phyloP scores from a whole-genome alignment of 768 basidiomycete species.

The Mycena galericulata region DNA sequence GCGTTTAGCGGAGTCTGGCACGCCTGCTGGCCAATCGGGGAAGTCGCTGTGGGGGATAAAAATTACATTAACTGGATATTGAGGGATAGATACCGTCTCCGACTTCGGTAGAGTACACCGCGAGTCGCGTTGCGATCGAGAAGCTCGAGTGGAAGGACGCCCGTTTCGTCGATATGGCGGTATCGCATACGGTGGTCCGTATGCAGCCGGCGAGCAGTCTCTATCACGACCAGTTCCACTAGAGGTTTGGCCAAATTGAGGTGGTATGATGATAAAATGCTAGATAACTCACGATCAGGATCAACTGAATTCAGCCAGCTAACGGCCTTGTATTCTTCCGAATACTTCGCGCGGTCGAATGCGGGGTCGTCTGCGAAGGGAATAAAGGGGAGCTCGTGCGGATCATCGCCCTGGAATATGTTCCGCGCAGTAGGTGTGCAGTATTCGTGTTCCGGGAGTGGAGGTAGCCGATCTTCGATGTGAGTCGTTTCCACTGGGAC shows the following conservation, averaged over 20 bases:
- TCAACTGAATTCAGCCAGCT: slow-evolving; percentile 55
- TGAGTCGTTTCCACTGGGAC: slow-evolving; percentile 20
- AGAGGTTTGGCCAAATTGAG: background rate
- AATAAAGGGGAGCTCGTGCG: slow-evolving; percentile 67
- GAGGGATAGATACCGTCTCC: slow-evolving; percentile 29
- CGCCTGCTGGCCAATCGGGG: slow-evolving; percentile 41
- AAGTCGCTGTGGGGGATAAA: slow-evolving; percentile 41
- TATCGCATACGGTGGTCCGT: slow-evolving; percentile 50
- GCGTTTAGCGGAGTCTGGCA: slow-evolving; percentile 15
- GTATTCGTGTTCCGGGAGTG: slow-evolving; percentile 62
- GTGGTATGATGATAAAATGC: background rate
- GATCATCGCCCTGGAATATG: slow-evolving; percentile 68
- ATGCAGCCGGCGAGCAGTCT: slow-evolving; percentile 60
- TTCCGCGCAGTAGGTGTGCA: slow-evolving; percentile 64
- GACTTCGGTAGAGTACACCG: slow-evolving; percentile 41
- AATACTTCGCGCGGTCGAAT: slow-evolving; percentile 59
- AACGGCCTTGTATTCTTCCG: slow-evolving; percentile 56
- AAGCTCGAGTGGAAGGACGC: slow-evolving; percentile 57
- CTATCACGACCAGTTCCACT: slow-evolving; percentile 65
- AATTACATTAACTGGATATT: background rate
- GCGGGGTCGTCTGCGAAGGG: slow-evolving; percentile 71
- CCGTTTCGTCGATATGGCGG: slow-evolving; percentile 61
- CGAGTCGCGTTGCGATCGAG: slow-evolving; percentile 39
- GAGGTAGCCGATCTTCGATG: slow-evolving; percentile 27
- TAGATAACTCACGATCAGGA: slow-evolving; percentile 50